phyloP scores from a whole-genome alignment of 2,329 filamentous ascomycete genomes.

The Helminthosporium solani region DNA sequence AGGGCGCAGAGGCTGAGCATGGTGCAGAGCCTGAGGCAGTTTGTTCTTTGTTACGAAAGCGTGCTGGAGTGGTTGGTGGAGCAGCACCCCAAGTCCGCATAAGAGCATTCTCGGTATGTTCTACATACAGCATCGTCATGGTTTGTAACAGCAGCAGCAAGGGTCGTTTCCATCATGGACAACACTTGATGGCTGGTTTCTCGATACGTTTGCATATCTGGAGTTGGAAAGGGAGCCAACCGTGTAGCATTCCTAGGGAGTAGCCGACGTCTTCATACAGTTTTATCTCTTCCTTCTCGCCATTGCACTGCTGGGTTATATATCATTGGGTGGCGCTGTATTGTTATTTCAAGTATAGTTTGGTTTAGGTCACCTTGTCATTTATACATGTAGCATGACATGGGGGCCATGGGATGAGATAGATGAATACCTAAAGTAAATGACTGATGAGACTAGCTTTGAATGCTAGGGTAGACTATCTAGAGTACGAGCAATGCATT shows the following conservation, averaged over 20 bases:
- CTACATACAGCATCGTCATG: conserved; percentile 18
- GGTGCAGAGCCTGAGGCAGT: conserved; percentile 93
- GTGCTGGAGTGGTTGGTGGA: conserved; percentile 79
- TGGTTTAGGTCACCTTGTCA: background rate
- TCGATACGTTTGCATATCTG: background rate
- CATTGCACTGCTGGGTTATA: background rate
- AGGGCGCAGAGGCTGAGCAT: conserved; percentile 86
- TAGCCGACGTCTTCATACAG: background rate
- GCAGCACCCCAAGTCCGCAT: conserved; percentile 42
- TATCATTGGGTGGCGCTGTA: background rate
- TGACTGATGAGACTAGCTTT: background rate
- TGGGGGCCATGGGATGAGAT: too few species aligned
- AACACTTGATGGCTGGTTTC: background rate
- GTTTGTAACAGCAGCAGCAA: background rate
- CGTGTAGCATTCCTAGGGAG: background rate
- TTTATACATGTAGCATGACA: background rate
- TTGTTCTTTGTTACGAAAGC: conserved; percentile 94
- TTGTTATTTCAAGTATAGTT: background rate
- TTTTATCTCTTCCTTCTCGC: background rate
- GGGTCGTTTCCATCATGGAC: too few species aligned
- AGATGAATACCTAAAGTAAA: background rate
- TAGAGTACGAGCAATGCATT: too few species aligned
- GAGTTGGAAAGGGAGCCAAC: background rate
- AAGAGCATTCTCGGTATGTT: conserved; percentile 1
- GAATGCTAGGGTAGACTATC: background rate